Base-by-base conservation (phyloP, 2,329 filamentous ascomycete genomes). In the Aspergillus felis region DNA sequence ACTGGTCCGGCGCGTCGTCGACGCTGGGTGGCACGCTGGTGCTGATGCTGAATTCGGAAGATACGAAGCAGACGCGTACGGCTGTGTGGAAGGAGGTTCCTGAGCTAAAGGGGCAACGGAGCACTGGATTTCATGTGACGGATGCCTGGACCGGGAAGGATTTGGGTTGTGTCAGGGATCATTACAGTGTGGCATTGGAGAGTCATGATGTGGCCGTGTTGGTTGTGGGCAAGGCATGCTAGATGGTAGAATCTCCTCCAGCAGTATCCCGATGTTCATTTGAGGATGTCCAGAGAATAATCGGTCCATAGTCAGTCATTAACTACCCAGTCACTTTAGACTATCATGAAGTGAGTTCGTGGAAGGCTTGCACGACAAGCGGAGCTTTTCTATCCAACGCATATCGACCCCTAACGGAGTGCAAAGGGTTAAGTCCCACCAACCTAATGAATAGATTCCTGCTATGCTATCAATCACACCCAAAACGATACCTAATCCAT, bases 1-100 rank as follows among this genome's bases (percentile, higher is more conserved):
- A 72, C 56, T 74, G 71, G 71, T 71, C 70, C 2, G 72, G 72
- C 6, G 58, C 66, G 5, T 73, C 71, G 0, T 66, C 64, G 1
- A 65, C 57, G 0, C 41, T 70, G 17, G 54, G 60, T 10, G 71
- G 70, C 3, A 67, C 66, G 6, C 42, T 73, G 51, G 69, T 74
- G 3, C 41, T 74, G 38, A 68, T 74, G 65, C 50, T 72, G 3
- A 73, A 73, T 50, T 66, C 67, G 3, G 68, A 73, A 55, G 53
- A 65, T 6, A 27, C 7, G 4, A 60, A 42, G 9, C 59, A 64
- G 24, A 64, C 54, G 22, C 63, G 71, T 1, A 67, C 66, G 28
- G 70, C 69, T 0, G 53, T 59, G 12, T 73, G 69, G 70, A 59
- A 53, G 10, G 71, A 73, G 55, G 56, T 73, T 29, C 70, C 70